phyloP scores from a whole-genome alignment of 345 rosid species.

The Stellera chamaejasme region DNA sequence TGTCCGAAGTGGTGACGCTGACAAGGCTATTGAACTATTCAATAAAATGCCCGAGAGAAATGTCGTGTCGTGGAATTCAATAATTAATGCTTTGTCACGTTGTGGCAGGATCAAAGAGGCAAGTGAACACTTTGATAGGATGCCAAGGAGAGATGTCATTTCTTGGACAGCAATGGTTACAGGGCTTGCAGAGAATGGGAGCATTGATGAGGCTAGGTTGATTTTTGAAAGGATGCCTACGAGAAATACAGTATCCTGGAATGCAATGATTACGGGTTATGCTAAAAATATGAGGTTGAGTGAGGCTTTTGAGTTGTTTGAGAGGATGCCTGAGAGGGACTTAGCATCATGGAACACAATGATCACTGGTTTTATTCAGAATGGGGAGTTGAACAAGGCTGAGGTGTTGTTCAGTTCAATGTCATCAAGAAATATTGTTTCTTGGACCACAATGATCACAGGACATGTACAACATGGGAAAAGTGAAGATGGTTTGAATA shows the following conservation, averaged over 20 bases:
- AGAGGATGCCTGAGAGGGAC: constrained; percentile 52
- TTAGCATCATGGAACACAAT: constrained; percentile 71
- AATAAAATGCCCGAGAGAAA: constrained; percentile 56
- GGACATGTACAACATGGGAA: constrained; percentile 42
- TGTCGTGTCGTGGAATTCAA: constrained; percentile 56
- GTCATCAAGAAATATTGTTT: constrained; percentile 56
- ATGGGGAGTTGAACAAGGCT: constrained; percentile 37
- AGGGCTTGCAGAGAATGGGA: constrained; percentile 49
- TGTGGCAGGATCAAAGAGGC: constrained; percentile 63
- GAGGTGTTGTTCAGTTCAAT: constrained; percentile 37
- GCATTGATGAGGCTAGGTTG: constrained; percentile 53
- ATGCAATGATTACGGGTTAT: constrained; percentile 74
- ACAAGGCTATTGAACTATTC: constrained; percentile 38
- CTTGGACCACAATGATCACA: constrained; percentile 75
- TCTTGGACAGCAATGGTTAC: constrained; percentile 64
- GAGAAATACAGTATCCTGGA: constrained; percentile 62
- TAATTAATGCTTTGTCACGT: constrained; percentile 38
- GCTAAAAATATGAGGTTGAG: constrained; percentile 37
- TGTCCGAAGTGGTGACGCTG: constrained; percentile 32
- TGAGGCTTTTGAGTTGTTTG: constrained; percentile 53
- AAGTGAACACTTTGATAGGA: constrained; percentile 30
- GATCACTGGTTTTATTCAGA: constrained; percentile 55
- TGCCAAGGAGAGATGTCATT: constrained; percentile 58
- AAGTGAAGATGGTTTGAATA: constrained; percentile 48
- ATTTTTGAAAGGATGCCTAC: constrained; percentile 54